Percentiles rank a stretch among this genome's conserved stretches.
phyloP scores from a whole-genome alignment of 352 stramenopile species.

The Globisporangium camurandrum region DNA sequence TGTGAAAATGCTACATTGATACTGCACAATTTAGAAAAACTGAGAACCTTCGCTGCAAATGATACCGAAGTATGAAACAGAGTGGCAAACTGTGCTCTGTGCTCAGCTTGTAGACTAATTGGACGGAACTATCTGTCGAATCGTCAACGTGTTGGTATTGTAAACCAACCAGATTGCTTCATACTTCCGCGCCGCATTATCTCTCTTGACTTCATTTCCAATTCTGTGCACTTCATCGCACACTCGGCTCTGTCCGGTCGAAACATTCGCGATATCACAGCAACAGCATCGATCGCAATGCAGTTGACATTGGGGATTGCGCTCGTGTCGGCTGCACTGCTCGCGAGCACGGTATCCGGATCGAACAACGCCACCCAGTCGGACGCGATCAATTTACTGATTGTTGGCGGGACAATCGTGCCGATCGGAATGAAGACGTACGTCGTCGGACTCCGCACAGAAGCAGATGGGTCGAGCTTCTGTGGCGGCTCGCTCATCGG shows the following conservation, averaged over 20 bases:
- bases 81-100: too few relatives aligned
- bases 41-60: too few relatives aligned
- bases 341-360: background rate
- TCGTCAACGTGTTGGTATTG: too few relatives aligned
- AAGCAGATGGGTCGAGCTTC: slow-evolving; percentile 7
- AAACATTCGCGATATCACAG: background rate
- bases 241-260: background rate
- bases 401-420: slow-evolving; percentile 37
- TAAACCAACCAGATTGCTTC: too few relatives aligned
- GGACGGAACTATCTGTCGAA: too few relatives aligned
- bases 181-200: too few relatives aligned
- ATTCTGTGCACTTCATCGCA: background rate
- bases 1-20: too few relatives aligned
- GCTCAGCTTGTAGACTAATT: too few relatives aligned
- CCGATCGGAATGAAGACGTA: slow-evolving; percentile 30
- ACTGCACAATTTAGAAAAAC: too few relatives aligned
- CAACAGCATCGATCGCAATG: background rate
- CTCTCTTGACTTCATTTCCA: background rate
- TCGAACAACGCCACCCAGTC: background rate
- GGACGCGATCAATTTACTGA: slow-evolving; percentile 26
- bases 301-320: background rate
- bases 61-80: too few relatives aligned
- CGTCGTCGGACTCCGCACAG: slow-evolving; percentile 15
- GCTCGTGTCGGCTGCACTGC: background rate
- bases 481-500: slow-evolving; percentile 41